Evolutionary conservation across 345 rosid species (phyloP).

Genomic region (Litchi chinensis): DNA sequence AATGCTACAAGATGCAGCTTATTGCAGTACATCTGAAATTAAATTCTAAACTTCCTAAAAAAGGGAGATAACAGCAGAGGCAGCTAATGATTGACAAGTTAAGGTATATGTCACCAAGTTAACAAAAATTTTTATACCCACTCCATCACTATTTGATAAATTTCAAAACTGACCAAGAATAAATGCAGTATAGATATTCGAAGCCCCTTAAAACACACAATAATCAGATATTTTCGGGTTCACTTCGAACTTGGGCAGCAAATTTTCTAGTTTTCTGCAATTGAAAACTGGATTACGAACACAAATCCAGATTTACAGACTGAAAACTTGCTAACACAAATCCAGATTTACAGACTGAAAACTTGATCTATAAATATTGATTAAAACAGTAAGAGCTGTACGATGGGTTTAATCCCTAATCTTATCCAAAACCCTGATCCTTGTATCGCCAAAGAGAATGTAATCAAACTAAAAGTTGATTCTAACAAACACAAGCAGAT

Average conservation of each 20-base stretch:
- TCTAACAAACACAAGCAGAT: not conserved
- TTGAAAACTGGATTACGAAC: not conserved
- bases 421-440: not conserved
- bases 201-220: not conserved
- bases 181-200: not conserved
- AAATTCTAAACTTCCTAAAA: not conserved
- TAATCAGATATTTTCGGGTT: too few species aligned
- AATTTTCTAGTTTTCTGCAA: not conserved
- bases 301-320: not conserved
- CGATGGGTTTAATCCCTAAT: not conserved
- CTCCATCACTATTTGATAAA: not conserved
- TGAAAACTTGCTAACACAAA: not conserved
- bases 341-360: not conserved
- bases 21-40: not conserved
- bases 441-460: not conserved
- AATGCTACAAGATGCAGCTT: not conserved
- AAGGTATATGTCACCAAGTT: slow-evolving; percentile 1
- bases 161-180: not conserved
- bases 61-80: not conserved
- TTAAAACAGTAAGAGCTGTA: not conserved
- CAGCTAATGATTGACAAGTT: slow-evolving; percentile 1
- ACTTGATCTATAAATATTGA: not conserved
- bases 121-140: not conserved
- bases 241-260: not conserved
- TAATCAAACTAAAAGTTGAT: not conserved